phyloP scores from a whole-genome alignment of 495 filamentous ascomycete genomes.

The Podospora anserina region DNA sequence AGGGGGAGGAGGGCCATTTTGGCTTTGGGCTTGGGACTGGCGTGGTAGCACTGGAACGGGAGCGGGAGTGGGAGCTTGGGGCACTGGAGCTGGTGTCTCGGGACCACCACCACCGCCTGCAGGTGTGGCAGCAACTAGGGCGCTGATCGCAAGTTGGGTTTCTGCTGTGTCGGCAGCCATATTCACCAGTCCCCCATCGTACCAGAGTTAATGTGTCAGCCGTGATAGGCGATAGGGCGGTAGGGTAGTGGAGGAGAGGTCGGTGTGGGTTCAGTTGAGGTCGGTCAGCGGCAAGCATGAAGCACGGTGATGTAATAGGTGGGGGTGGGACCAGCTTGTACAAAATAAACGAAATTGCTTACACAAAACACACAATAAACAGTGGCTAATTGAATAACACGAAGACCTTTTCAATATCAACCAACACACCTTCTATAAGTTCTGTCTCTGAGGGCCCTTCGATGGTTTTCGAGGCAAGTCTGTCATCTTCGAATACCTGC shows the following conservation, averaged over 20 bases:
- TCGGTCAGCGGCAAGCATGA: neutral
- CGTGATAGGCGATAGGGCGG: neutral
- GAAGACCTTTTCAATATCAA: too few species aligned
- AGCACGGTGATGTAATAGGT: neutral
- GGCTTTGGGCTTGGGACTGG: neutral
- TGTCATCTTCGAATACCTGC: too few species aligned
- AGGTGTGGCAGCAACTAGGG: slow-evolving; percentile 4
- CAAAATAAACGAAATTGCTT: too few species aligned
- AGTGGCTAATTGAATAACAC: too few species aligned
- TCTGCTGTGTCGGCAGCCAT: slow-evolving; percentile 24
- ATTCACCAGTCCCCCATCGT: neutral
- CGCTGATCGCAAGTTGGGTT: slow-evolving; percentile 21
- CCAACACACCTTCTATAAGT: too few species aligned
- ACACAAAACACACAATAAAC: too few species aligned
- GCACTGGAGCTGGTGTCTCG: neutral
- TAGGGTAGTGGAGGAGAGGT: neutral
- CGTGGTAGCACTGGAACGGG: neutral
- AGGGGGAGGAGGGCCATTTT: neutral
- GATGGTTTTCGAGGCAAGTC: too few species aligned
- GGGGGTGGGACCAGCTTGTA: neutral
- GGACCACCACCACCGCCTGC: neutral
- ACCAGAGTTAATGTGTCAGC: neutral
- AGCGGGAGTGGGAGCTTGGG: neutral
- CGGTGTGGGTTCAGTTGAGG: neutral
- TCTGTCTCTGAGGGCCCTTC: too few species aligned